Percentiles rank a stretch among this genome's conserved stretches.
Evolutionary conservation across 2,329 filamentous ascomycete species (phyloP).

Genomic region (Cytospora paraplurivora): DNA sequence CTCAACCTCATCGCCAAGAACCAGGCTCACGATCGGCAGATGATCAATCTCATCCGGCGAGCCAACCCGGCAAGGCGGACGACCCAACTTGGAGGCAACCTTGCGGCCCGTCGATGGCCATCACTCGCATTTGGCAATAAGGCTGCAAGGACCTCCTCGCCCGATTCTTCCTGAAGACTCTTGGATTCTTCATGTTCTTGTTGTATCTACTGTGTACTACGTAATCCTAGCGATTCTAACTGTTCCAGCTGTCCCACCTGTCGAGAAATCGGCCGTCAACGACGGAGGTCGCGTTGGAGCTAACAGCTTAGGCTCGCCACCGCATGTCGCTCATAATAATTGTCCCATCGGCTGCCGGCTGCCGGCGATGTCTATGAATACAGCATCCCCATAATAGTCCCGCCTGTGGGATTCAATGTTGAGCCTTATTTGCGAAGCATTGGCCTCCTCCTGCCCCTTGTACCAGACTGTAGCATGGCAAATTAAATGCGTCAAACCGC

Average conservation of each 20-base stretch:
- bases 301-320: neutral
- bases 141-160: neutral
- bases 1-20: neutral
- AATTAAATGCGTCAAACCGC: neutral
- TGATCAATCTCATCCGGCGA: conserved; percentile 22
- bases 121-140: neutral
- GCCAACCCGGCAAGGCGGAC: neutral
- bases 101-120: neutral
- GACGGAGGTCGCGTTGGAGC: conserved; percentile 6
- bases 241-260: neutral
- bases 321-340: conserved; percentile 17
- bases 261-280: neutral
- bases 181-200: neutral
- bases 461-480: neutral
- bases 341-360: neutral
- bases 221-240: neutral
- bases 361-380: neutral
- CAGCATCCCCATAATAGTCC: no score
- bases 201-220: neutral
- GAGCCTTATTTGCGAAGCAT: no score
- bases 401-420: no score
- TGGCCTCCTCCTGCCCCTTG: no score
- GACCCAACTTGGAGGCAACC: neutral
- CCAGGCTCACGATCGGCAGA: conserved; percentile 21
- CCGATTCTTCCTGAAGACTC: neutral